Evolutionary conservation across 1,139 yeast species (phyloP).

Genomic region (Oligophagozyma castellii): DNA sequence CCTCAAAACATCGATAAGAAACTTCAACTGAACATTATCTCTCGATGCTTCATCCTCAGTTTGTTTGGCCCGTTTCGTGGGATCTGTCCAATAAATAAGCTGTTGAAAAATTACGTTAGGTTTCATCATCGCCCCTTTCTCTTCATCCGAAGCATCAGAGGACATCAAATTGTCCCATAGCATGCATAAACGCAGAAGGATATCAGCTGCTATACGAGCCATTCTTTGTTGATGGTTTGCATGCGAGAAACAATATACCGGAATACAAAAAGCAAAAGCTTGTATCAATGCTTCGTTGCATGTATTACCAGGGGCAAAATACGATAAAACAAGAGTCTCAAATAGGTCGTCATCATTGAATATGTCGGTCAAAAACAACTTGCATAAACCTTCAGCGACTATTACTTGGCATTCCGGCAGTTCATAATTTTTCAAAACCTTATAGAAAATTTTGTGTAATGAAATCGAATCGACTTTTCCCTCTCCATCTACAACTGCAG

Average conservation of each 20-base stretch:
- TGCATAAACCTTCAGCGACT: conserved; percentile 81
- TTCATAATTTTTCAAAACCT: conserved; percentile 44
- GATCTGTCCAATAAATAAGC: conserved; percentile 78
- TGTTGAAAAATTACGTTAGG: conserved; percentile 62
- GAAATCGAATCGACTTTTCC: conserved; percentile 50
- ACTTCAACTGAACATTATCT: conserved; percentile 43
- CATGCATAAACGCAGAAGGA: conserved; percentile 38
- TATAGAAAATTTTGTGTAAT: conserved; percentile 52
- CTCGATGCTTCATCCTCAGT: conserved; percentile 29
- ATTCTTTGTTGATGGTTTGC: conserved; percentile 57
- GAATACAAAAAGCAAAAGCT: conserved; percentile 76
- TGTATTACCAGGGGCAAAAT: conserved; percentile 56
- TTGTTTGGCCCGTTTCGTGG: conserved; percentile 47
- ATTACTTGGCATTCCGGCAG: conserved; percentile 60
- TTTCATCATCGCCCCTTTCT: conserved; percentile 28
- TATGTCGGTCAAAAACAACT: conserved; percentile 66
- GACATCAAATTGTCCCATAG: conserved; percentile 25
- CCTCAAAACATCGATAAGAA: conserved; percentile 43
- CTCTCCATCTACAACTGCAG: conserved; percentile 47
- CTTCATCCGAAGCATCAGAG: conserved; percentile 25
- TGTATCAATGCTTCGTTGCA: conserved; percentile 61
- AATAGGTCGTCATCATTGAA: conserved; percentile 57
- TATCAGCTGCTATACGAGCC: conserved; percentile 52
- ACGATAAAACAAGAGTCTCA: conserved; percentile 57
- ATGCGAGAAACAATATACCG: conserved; percentile 79